phyloP scores from a whole-genome alignment of 2,329 filamentous ascomycete genomes.

The Fonsecaea erecta region DNA sequence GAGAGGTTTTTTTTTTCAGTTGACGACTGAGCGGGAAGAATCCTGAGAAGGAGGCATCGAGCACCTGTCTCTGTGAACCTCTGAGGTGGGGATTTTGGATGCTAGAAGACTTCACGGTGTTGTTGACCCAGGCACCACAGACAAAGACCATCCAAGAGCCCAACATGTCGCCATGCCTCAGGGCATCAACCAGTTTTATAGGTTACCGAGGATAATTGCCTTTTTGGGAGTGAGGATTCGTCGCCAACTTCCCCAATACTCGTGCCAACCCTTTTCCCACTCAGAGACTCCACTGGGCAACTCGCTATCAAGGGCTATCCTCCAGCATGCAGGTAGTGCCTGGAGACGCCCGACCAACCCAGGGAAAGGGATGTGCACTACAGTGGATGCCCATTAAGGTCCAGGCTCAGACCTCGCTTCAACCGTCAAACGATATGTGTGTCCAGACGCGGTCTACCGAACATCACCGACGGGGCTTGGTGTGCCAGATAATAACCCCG shows the following conservation, averaged over 20 bases:
- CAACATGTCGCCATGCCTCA: neutral
- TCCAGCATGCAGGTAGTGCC: neutral
- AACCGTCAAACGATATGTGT: no score
- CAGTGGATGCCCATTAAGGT: neutral
- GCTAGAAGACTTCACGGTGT: neutral
- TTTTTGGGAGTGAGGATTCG: neutral
- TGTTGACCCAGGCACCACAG: neutral
- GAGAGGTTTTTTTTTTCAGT: neutral
- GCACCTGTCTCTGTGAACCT: neutral
- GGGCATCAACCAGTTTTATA: neutral
- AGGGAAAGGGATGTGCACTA: neutral
- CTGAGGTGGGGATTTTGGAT: neutral
- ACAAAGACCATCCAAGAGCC: neutral
- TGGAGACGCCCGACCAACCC: neutral
- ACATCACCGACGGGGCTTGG: neutral
- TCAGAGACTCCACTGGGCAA: neutral
- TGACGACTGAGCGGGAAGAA: neutral
- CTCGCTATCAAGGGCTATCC: neutral
- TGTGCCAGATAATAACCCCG: neutral
- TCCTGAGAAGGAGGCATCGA: neutral
- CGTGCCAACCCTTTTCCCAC: neutral
- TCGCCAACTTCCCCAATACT: neutral
- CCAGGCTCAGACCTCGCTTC: neutral
- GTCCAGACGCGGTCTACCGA: neutral
- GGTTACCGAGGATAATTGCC: neutral